Base-by-base conservation (phyloP, 208 protist genomes). In the Leishmania gerbilli region DNA sequence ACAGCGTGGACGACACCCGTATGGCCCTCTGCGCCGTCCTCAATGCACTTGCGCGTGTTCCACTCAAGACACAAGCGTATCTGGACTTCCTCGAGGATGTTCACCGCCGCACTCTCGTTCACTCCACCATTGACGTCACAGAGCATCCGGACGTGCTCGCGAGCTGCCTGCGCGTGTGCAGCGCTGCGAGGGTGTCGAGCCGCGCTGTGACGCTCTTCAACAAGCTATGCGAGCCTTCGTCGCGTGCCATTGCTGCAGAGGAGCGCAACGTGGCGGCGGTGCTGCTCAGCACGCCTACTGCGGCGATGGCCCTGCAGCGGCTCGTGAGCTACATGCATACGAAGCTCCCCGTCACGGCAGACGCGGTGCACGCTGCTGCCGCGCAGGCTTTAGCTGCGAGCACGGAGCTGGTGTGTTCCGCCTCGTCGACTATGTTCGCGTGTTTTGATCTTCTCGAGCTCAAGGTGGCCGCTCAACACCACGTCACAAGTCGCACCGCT, bases 151-250 rank as follows among this genome's bases (percentile, higher is more conserved):
- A 85, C 24, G 89, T 92, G 47, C 60, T 84, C 37, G 82, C 86
- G 6, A 82, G 62, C 47, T 87, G 83, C 49, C 67, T 82, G 62
- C 77, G 78, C 37, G 84, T 84, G 19, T 78, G 84, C 79, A 40
- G 84, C 68, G 74, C 79, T 11, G 81, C 79, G 0, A 64, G 77
- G 0, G 49, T 62, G 8, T 4, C 76, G 3, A 74, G 3, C 45
- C 79, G 80, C 2, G 85, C 91, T 17, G 71, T 90, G n/a, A 34
- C 87, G 21, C 77, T 93, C 34, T 95, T 93, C 71, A 95, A 95
- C 77, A 85, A 85, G 21, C 80, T 95, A 0, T 65, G 84, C 13
- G 87, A 81, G 24, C 89, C 90, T 0, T 47, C 80, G 5, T 87
- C 88, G 1, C 81, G 82, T 27, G 62, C 68, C 24, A 49, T 85